Conservation (phyloP, 2,329 filamentous ascomycete species). For the Fonsecaea erecta region DNA sequence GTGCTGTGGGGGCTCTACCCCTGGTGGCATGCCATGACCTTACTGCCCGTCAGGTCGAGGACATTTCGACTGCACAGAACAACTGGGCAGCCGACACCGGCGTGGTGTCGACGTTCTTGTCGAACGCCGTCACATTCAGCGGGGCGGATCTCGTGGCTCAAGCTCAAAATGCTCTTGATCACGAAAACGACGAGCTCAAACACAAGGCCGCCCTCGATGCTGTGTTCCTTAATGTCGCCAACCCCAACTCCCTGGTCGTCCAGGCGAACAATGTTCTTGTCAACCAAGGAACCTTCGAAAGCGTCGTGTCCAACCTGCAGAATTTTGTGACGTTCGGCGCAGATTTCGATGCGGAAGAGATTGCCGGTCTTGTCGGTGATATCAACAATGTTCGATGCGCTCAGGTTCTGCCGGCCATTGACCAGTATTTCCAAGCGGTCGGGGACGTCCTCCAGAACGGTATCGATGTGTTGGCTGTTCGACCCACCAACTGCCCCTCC, state of each 20-base stretch:
- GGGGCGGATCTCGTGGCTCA: background rate
- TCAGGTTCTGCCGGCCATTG: background rate
- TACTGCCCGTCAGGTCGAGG: background rate
- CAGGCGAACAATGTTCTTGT: background rate
- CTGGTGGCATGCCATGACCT: background rate
- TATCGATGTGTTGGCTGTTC: background rate
- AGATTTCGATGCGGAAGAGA: background rate
- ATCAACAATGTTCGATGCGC: background rate
- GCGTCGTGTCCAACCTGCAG: background rate
- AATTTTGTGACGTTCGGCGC: background rate
- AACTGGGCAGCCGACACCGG: background rate
- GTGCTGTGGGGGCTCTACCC: background rate
- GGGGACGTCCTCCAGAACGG: background rate
- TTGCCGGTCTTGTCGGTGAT: background rate
- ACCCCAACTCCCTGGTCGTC: background rate
- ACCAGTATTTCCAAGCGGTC: background rate
- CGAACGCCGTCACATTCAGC: background rate
- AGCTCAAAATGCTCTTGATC: background rate
- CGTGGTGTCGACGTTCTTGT: background rate
- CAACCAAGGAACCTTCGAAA: background rate
- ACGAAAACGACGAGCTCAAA: background rate
- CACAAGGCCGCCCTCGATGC: constrained; percentile 7
- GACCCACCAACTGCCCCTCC: background rate
- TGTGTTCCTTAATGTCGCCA: background rate
- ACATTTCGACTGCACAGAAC: background rate